phyloP scores from a whole-genome alignment of 345 rosid species.

The Trapa bicornis region DNA sequence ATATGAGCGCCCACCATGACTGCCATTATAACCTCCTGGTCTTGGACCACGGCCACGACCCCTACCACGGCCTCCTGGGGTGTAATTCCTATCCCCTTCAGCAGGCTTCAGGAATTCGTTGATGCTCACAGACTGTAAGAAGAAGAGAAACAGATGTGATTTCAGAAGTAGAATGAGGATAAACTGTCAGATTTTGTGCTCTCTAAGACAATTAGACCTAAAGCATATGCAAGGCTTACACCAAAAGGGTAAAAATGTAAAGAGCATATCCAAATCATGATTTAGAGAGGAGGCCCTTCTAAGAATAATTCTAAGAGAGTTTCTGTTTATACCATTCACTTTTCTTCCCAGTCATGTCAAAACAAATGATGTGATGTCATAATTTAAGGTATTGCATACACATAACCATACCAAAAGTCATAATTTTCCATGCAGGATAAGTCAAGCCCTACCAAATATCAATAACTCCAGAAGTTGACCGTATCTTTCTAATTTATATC shows the following conservation, averaged over 20 bases:
- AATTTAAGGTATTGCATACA: not conserved
- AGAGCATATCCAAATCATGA: too few relatives aligned
- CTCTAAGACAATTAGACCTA: too few relatives aligned
- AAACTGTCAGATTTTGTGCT: too few relatives aligned
- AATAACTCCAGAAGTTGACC: not conserved
- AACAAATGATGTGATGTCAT: not conserved
- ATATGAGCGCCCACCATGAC: conserved; percentile 7
- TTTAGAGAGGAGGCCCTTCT: too few relatives aligned
- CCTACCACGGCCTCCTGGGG: conserved; percentile 47
- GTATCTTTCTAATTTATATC: not conserved
- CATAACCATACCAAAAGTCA: too few relatives aligned
- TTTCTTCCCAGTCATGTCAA: not conserved
- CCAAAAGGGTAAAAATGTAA: too few relatives aligned
- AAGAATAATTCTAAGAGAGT: too few relatives aligned
- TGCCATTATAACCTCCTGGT: conserved; percentile 18
- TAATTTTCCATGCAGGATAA: too few relatives aligned
- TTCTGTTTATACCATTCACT: not conserved
- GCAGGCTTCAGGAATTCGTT: conserved; percentile 94
- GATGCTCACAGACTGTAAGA: conserved; percentile 80
- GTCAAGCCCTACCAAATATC: not conserved
- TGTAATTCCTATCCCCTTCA: conserved; percentile 52
- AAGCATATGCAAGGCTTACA: too few relatives aligned
- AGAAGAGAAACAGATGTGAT: conserved; percentile 10
- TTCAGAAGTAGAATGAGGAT: not conserved
- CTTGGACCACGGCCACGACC: conserved; percentile 52